Conservation (phyloP, 1,284 basidiomycete genomes). For the Microbotryum lychnidis-dioicae region DNA sequence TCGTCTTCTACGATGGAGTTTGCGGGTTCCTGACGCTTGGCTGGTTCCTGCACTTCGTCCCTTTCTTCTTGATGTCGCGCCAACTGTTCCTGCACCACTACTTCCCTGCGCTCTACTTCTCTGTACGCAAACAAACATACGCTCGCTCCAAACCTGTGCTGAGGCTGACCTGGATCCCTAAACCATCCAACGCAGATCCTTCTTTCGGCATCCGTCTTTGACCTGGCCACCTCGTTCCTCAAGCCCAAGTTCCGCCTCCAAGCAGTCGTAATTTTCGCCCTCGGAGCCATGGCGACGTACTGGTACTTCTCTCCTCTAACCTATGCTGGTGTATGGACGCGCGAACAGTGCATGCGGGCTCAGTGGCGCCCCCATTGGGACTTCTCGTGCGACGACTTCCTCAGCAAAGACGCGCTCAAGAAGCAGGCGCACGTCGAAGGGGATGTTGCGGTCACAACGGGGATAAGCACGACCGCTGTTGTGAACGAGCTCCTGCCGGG, state of each 20-base stretch:
- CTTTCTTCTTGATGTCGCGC: constrained; percentile 92
- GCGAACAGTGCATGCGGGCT: constrained; percentile 61
- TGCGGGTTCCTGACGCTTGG: constrained; percentile 88
- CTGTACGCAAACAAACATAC: constrained; percentile 36
- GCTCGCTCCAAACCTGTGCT: neutral
- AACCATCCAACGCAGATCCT: constrained; percentile 48
- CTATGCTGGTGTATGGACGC: constrained; percentile 86
- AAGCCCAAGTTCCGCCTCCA: constrained; percentile 69
- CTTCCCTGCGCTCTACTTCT: constrained; percentile 90
- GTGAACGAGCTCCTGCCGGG: neutral
- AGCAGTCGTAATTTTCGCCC: constrained; percentile 56
- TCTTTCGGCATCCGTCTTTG: constrained; percentile 68
- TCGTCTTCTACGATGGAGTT: constrained; percentile 83
- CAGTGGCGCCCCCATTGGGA: constrained; percentile 92
- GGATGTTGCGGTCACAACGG: neutral
- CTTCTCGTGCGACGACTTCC: constrained; percentile 66
- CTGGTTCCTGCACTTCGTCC: constrained; percentile 89
- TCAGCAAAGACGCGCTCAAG: neutral
- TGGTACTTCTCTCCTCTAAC: constrained; percentile 69
- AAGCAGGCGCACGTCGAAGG: neutral
- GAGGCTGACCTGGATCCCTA: neutral
- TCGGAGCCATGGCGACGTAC: constrained; percentile 71
- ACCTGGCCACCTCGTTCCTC: constrained; percentile 70
- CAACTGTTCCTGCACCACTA: constrained; percentile 97
- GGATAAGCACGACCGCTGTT: neutral